Evolutionary conservation across 805 yeast species (phyloP).

Genomic region (Cyberlindnera subsufficiens): DNA sequence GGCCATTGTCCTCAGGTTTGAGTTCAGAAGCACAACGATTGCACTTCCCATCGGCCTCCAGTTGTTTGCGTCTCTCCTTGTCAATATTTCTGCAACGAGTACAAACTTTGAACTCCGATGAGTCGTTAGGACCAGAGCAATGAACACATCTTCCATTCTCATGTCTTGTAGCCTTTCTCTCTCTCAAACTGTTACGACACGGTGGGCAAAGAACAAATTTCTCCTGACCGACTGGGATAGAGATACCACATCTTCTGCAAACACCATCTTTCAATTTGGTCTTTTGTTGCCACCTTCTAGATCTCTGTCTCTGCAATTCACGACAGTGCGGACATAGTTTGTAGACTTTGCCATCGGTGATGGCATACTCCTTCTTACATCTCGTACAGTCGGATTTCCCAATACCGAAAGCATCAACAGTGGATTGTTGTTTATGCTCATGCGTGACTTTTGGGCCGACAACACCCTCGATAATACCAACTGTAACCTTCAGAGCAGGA

Average conservation of each 20-base stretch:
- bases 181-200: constrained; percentile 50
- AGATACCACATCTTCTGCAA: constrained; percentile 58
- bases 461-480: constrained; percentile 18
- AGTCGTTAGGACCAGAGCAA: constrained; percentile 53
- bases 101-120: constrained; percentile 55
- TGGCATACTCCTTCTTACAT: constrained; percentile 56
- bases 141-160: constrained; percentile 65
- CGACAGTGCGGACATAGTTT: constrained; percentile 63
- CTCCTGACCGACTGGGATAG: constrained; percentile 43
- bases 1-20: constrained; percentile 38
- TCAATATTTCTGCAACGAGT: constrained; percentile 58
- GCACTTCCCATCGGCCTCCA: constrained; percentile 55
- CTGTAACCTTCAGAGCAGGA: constrained; percentile 19
- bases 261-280: constrained; percentile 57
- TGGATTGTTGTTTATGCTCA: background rate
- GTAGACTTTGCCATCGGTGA: constrained; percentile 33
- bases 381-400: constrained; percentile 37
- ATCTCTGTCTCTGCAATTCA: constrained; percentile 54
- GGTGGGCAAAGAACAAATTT: constrained; percentile 55
- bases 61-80: constrained; percentile 46
- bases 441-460: constrained; percentile 16
- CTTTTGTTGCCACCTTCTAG: constrained; percentile 58
- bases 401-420: background rate
- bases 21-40: constrained; percentile 54
- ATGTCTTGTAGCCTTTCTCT: constrained; percentile 51